Percentiles rank a stretch among this genome's conserved stretches.
Conservation (phyloP, 129 eudicot genomes). For the Pulicaria dysenterica region DNA sequence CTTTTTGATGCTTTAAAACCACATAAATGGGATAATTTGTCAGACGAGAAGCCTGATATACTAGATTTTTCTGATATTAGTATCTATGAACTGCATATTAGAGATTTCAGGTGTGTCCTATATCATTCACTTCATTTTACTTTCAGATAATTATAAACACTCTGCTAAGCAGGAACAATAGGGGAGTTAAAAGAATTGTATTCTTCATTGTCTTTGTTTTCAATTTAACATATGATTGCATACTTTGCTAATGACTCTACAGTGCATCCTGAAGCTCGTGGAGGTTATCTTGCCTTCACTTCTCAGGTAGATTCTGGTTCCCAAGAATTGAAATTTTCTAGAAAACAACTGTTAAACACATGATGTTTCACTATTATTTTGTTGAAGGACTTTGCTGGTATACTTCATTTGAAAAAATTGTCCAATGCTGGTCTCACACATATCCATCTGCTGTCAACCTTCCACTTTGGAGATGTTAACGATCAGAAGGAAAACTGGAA, state of each 20-base stretch:
- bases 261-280: constrained; percentile 63
- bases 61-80: constrained; percentile 77
- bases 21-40: constrained; percentile 78
- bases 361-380: constrained; percentile 10
- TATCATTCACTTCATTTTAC: neutral
- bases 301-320: constrained; percentile 50
- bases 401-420: constrained; percentile 69
- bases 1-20: constrained; percentile 77
- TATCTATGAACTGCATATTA: constrained; percentile 83
- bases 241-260: constrained; percentile 70
- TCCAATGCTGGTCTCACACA: constrained; percentile 93
- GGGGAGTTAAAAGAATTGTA: neutral
- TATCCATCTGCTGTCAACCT: constrained; percentile 90
- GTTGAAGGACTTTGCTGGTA: constrained; percentile 88
- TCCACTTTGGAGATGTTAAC: constrained; percentile 84
- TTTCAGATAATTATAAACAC: neutral
- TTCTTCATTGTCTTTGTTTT: constrained; percentile 2
- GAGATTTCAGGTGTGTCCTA: constrained; percentile 84
- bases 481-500: constrained; percentile 88
- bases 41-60: constrained; percentile 64
- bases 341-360: neutral
- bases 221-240: neutral
- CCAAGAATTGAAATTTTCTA: neutral
- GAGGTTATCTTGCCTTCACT: constrained; percentile 95
- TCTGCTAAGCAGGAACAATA: neutral